Conservation (phyloP, 2,329 filamentous ascomycete genomes). For the Cordyceps javanica region DNA sequence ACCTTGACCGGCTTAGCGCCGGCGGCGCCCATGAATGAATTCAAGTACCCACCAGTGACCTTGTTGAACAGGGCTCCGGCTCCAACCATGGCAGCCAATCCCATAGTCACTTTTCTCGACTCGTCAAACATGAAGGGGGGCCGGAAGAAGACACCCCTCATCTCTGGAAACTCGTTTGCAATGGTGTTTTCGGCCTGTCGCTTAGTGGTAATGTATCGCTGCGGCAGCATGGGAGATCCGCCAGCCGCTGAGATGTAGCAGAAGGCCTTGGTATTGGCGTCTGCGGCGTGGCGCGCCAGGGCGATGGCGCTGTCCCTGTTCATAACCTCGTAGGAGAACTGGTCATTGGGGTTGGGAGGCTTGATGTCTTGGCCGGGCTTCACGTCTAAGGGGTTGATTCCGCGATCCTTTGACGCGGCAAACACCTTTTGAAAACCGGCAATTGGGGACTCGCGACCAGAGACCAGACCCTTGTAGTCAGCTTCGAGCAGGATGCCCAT, state of each 20-base stretch:
- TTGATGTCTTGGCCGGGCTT: conserved; percentile 53
- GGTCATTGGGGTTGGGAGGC: conserved; percentile 60
- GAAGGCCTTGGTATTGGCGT: conserved; percentile 62
- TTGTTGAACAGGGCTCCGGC: conserved; percentile 71
- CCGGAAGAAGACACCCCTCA: conserved; percentile 77
- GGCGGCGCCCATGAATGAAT: conserved; percentile 71
- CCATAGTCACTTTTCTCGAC: conserved; percentile 74
- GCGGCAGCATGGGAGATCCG: conserved; percentile 77
- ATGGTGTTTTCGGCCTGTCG: conserved; percentile 80
- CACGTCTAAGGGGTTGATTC: conserved; percentile 63
- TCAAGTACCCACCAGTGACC: conserved; percentile 68
- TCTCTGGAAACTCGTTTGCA: conserved; percentile 60
- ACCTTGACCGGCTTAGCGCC: conserved; percentile 83
- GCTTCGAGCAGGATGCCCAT: conserved; percentile 96
- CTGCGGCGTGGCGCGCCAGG: conserved; percentile 69
- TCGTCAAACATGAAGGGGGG: conserved; percentile 86
- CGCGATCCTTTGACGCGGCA: conserved; percentile 55
- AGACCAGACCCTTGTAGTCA: conserved; percentile 91
- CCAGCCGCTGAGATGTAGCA: conserved; percentile 84
- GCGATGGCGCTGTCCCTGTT: conserved; percentile 85
- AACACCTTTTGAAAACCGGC: conserved; percentile 75
- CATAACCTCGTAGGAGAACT: conserved; percentile 95
- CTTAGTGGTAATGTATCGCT: conserved; percentile 85
- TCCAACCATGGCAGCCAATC: conserved; percentile 72
- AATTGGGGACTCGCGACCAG: conserved; percentile 76